A percentile compares a stretch with the other conserved stretches of the same genome.
Evolutionary conservation across 2,329 filamentous ascomycete species (phyloP).

Genomic region (Hypomyces perniciosus): DNA sequence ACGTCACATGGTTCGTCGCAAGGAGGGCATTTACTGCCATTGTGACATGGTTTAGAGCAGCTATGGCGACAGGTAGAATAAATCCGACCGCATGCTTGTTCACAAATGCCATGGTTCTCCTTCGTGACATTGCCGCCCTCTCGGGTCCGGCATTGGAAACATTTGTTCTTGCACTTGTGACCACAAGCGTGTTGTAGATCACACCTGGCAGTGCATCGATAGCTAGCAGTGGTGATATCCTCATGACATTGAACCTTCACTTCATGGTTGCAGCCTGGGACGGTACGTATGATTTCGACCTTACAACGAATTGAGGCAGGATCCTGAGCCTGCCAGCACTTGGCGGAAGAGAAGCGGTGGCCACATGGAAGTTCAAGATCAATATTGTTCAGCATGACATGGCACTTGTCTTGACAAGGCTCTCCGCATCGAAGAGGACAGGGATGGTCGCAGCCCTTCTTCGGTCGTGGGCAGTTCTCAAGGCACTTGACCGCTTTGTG

Average conservation of each 20-base stretch:
- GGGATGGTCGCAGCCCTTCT: slow-evolving; percentile 37
- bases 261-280: slow-evolving; percentile 51
- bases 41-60: slow-evolving; percentile 50
- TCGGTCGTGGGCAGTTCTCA: slow-evolving; percentile 36
- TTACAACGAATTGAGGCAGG: slow-evolving; percentile 42
- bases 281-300: slow-evolving; percentile 36
- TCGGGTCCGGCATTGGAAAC: slow-evolving; percentile 40
- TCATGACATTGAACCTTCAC: slow-evolving; percentile 43
- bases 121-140: slow-evolving; percentile 22
- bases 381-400: slow-evolving; percentile 24
- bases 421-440: slow-evolving; percentile 40
- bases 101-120: slow-evolving; percentile 44
- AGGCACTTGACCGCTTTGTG: slow-evolving; percentile 42
- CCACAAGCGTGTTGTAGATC: slow-evolving; percentile 45
- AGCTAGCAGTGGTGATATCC: slow-evolving; percentile 36
- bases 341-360: slow-evolving; percentile 27
- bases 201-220: slow-evolving; percentile 45
- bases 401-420: slow-evolving; percentile 33
- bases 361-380: slow-evolving; percentile 35
- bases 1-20: slow-evolving; percentile 48
- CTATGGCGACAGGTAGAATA: slow-evolving; percentile 51
- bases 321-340: slow-evolving; percentile 39
- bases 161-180: slow-evolving; percentile 47
- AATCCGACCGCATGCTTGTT: slow-evolving; percentile 40
- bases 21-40: slow-evolving; percentile 36